Evolutionary conservation across 2,329 filamentous ascomycete genomes (phyloP).

Genomic region (Tolypocladium nubicola): DNA sequence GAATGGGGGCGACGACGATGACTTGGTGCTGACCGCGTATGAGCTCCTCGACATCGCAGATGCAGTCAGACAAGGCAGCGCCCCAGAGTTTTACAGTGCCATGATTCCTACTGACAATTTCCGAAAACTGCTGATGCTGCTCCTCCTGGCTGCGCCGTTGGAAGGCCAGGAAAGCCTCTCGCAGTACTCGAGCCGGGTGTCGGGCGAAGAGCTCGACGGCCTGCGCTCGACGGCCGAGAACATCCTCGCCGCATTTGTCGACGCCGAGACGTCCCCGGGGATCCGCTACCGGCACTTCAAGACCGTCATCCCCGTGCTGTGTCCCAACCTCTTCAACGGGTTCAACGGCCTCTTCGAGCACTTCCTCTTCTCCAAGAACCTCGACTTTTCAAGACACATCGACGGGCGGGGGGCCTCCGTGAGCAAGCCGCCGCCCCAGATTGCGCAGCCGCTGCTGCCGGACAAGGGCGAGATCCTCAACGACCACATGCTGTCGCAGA

Average conservation of each 20-base stretch:
- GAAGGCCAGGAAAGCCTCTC: constrained; percentile 55
- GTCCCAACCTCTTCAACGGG: constrained; percentile 58
- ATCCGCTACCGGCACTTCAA: constrained; percentile 54
- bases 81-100: constrained; percentile 45
- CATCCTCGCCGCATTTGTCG: constrained; percentile 54
- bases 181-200: constrained; percentile 45
- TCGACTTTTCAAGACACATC: constrained; percentile 51
- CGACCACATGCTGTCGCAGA: constrained; percentile 52
- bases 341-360: constrained; percentile 62
- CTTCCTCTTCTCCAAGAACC: constrained; percentile 63
- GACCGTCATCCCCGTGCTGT: constrained; percentile 44
- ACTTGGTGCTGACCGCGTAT: constrained; percentile 57
- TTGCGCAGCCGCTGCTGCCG: constrained; percentile 38
- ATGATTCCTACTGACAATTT: constrained; percentile 68
- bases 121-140: constrained; percentile 57
- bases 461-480: constrained; percentile 51
- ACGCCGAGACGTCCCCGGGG: constrained; percentile 52
- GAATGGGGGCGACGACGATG: constrained; percentile 41
- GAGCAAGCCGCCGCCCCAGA: constrained; percentile 7
- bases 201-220: constrained; percentile 43
- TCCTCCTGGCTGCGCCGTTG: constrained; percentile 57
- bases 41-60: constrained; percentile 56
- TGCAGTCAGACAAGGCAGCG: constrained; percentile 43
- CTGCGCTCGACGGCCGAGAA: constrained; percentile 52
- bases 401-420: constrained; percentile 5